These are phyloP conservation scores for Stephanodiscus minutulus DNA, from an alignment of 108 stramenopile species.

Conservation along the genomic window DNA sequence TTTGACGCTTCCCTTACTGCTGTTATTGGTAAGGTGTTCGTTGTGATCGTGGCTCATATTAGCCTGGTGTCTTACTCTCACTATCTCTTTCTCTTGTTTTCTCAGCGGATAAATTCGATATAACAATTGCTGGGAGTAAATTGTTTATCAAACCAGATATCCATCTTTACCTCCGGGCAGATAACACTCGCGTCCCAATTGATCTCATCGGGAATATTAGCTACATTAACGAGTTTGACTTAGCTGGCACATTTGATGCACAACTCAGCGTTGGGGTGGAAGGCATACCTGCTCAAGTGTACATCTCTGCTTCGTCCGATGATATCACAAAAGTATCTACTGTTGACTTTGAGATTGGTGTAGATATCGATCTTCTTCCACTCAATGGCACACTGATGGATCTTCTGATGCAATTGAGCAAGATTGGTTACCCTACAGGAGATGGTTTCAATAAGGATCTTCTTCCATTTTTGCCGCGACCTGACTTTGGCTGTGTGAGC, in stretches of 20 bases:
- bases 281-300: slow-evolving; percentile 6
- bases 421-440: background rate
- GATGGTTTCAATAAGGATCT: background rate
- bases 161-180: background rate
- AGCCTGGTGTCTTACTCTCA: background rate
- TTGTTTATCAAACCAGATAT: background rate
- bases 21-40: background rate
- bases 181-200: slow-evolving; percentile 9
- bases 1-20: slow-evolving; percentile 4
- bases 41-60: background rate
- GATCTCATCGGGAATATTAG: slow-evolving; percentile 5
- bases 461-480: slow-evolving; percentile 14
- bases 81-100: background rate
- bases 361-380: slow-evolving; percentile 1
- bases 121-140: background rate
- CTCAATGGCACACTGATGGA: background rate
- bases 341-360: slow-evolving; percentile 3
- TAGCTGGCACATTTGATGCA: slow-evolving; percentile 9
- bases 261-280: slow-evolving; percentile 1
- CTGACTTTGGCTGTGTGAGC: slow-evolving; percentile 13
- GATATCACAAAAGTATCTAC: background rate
- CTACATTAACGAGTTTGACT: background rate
- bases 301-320: slow-evolving; percentile 9
- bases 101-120: slow-evolving; percentile 3
- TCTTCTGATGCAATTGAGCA: background rate